Percentiles rank a stretch among this genome's conserved stretches.
phyloP scores from a whole-genome alignment of 2,329 filamentous ascomycete genomes.

The Pseudopithomyces maydicus region DNA sequence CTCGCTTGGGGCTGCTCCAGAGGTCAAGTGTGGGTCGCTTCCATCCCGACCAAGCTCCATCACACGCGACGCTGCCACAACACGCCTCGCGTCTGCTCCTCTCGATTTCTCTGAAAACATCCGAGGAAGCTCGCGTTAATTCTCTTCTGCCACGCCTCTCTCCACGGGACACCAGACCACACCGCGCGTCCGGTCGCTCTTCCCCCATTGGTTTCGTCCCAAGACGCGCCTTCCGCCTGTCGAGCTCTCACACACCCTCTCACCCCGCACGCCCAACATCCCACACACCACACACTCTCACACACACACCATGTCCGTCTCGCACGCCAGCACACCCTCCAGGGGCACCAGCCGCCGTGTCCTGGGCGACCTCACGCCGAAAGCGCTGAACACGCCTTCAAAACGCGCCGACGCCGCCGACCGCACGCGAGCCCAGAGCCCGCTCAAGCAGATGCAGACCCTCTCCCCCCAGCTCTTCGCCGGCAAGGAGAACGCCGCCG shows the following conservation, averaged over 20 bases:
- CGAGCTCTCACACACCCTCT: slow-evolving; percentile 8
- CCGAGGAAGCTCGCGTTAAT: background rate
- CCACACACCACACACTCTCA: too few relatives aligned
- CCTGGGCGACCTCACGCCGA: slow-evolving; percentile 41
- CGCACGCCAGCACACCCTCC: slow-evolving; percentile 26
- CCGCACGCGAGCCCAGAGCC: slow-evolving; percentile 33
- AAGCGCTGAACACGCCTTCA: slow-evolving; percentile 39
- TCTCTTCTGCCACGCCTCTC: background rate
- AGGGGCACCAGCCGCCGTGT: slow-evolving; percentile 40
- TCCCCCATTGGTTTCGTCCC: background rate
- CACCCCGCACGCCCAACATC: slow-evolving; percentile 27
- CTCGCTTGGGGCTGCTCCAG: background rate
- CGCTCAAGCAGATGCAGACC: slow-evolving; percentile 39
- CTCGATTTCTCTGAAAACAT: background rate
- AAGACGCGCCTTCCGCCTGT: slow-evolving; percentile 14
- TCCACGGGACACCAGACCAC: background rate
- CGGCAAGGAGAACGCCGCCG: slow-evolving; percentile 37
- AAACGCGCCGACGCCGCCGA: slow-evolving; percentile 31
- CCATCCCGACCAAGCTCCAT: background rate
- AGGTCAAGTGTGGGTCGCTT: background rate
- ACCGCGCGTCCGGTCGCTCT: background rate
- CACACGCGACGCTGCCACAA: background rate
- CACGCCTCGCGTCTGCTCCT: background rate
- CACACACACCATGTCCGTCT: slow-evolving; percentile 30
- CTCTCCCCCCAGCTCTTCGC: slow-evolving; percentile 26